Conservation (phyloP, 225 moss, liverwort and hornwort species). For the Anthoceros angustus region DNA sequence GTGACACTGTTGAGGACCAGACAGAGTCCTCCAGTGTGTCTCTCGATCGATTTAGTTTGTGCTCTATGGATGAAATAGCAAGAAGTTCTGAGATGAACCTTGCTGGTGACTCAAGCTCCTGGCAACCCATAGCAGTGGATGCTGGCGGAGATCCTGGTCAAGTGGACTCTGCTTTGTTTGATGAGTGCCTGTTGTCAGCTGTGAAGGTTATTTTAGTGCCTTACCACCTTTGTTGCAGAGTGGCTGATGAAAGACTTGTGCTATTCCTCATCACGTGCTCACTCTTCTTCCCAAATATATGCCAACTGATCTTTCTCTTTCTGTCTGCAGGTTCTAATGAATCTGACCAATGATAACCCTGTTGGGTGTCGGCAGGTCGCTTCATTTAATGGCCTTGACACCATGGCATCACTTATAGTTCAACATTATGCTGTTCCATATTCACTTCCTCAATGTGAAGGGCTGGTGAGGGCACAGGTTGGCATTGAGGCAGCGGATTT, state of each 20-base stretch:
- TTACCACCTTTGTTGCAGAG: neutral
- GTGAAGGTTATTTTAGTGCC: constrained; percentile 46
- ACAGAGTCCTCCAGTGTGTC: no score
- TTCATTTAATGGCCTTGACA: constrained; percentile 58
- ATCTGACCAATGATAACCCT: constrained; percentile 93
- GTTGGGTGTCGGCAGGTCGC: constrained; percentile 96
- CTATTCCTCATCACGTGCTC: constrained; percentile 1
- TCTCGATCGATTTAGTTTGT: no score
- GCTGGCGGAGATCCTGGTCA: neutral
- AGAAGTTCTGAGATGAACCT: no score
- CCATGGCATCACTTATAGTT: constrained; percentile 72
- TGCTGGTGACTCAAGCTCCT: no score
- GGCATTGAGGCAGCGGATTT: neutral
- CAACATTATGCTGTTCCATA: constrained; percentile 64
- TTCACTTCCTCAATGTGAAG: constrained; percentile 11
- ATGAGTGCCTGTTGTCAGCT: constrained; percentile 80
- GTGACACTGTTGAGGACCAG: no score
- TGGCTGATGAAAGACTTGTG: neutral
- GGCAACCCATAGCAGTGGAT: neutral
- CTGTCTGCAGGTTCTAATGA: constrained; percentile 69
- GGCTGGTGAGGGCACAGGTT: neutral
- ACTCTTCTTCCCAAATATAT: neutral
- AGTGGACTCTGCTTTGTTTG: constrained; percentile 17
- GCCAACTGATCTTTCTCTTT: neutral
- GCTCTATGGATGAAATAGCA: no score